Conservation (phyloP, 495 filamentous ascomycete species). For the Chaetomidium leptoderma region DNA sequence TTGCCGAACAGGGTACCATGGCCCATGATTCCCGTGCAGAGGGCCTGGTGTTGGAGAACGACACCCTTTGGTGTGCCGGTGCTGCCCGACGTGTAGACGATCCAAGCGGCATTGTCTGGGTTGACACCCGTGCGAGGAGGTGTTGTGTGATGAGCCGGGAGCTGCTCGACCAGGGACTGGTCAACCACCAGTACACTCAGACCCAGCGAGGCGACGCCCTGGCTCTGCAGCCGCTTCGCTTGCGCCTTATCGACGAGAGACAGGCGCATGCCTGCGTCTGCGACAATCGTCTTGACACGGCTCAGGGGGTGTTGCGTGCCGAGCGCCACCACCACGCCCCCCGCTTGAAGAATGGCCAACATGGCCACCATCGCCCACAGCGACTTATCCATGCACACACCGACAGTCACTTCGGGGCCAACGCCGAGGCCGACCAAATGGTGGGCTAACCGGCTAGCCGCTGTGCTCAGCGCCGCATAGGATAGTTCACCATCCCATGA, state of each 20-base stretch:
- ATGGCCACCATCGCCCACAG: slow-evolving; percentile 45
- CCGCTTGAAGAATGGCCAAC: slow-evolving; percentile 48
- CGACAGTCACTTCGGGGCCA: slow-evolving; percentile 47
- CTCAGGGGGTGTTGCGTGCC: slow-evolving; percentile 51
- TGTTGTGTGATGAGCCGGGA: too few species aligned
- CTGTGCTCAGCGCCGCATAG: slow-evolving; percentile 45
- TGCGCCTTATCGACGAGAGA: slow-evolving; percentile 32
- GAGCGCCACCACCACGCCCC: slow-evolving; percentile 53
- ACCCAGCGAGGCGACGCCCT: too few species aligned
- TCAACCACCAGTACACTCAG: too few species aligned
- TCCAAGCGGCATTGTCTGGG: slow-evolving; percentile 7
- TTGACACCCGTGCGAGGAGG: neutral
- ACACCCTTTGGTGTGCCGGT: slow-evolving; percentile 52
- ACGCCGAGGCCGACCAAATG: slow-evolving; percentile 39
- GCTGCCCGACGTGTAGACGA: slow-evolving; percentile 57
- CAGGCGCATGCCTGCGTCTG: too few species aligned
- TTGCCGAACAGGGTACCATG: neutral
- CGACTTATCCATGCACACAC: slow-evolving; percentile 54
- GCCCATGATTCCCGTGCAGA: slow-evolving; percentile 19
- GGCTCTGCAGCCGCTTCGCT: too few species aligned
- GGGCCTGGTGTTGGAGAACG: slow-evolving; percentile 37
- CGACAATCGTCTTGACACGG: slow-evolving; percentile 38
- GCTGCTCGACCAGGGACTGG: neutral
- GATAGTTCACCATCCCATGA: slow-evolving; percentile 59
- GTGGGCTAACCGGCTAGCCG: slow-evolving; percentile 34